Conservation (phyloP, 139 green algal species). For the Chlorella ohadii region DNA sequence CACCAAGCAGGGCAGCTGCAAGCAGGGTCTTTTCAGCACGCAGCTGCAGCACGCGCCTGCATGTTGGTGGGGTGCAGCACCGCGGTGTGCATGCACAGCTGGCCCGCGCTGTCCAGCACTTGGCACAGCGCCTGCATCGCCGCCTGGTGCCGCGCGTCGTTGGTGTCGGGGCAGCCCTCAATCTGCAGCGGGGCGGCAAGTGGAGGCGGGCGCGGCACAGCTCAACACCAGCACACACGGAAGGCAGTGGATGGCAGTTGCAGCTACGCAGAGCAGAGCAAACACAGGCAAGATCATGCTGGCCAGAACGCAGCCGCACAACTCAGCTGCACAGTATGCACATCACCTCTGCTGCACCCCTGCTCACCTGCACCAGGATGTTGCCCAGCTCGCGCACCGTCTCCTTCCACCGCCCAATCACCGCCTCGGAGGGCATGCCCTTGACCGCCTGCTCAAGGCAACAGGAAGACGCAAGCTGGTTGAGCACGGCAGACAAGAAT, state of each 20-base stretch:
- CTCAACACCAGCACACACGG: no score
- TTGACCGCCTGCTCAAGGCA: conserved; percentile 37
- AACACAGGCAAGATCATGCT: no score
- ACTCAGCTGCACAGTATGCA: no score
- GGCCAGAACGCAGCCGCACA: no score
- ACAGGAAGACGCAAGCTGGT: no score
- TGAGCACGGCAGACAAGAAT: no score
- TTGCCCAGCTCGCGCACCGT: conserved; percentile 46
- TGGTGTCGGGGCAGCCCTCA: conserved; percentile 36
- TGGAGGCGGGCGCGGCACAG: not conserved
- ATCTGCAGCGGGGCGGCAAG: not conserved
- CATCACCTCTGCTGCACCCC: no score
- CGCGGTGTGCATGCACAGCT: conserved; percentile 55
- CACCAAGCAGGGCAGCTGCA: no score
- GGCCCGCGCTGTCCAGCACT: conserved; percentile 44
- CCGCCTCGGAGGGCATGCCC: conserved; percentile 19
- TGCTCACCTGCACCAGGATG: conserved; percentile 47
- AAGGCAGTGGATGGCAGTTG: no score
- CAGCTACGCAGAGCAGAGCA: no score
- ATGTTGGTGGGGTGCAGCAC: conserved; percentile 59
- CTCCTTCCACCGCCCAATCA: conserved; percentile 45
- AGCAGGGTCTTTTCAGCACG: no score
- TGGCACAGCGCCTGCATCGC: conserved; percentile 33
- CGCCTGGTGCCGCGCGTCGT: conserved; percentile 15
- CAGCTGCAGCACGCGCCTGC: not conserved